A percentile compares a stretch with the other conserved stretches of the same genome.
Evolutionary conservation across 2,329 filamentous ascomycete species (phyloP).

Genomic region (Aspergillus terreus): DNA sequence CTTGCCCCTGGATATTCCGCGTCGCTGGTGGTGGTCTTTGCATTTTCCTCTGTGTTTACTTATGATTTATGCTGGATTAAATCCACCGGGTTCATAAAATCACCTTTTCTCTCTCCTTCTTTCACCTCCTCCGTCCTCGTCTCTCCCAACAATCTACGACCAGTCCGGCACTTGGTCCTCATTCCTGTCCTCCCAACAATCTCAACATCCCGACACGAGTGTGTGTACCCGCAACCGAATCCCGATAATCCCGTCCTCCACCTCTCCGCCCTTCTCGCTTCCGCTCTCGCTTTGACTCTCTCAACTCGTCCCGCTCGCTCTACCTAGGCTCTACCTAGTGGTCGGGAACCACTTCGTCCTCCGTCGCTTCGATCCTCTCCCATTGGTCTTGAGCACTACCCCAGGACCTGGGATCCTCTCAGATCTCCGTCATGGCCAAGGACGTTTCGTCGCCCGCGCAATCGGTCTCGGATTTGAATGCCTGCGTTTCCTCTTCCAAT

Average conservation of each 20-base stretch:
- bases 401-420: conserved; percentile 8
- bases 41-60: neutral
- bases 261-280: too few species aligned
- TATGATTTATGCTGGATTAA: neutral
- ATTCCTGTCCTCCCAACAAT: neutral
- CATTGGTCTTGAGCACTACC: neutral
- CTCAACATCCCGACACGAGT: neutral
- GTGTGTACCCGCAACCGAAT: conserved; percentile 8
- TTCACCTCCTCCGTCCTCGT: neutral
- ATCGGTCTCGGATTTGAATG: conserved; percentile 37
- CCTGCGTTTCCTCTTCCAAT: conserved; percentile 34
- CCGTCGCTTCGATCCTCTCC: neutral
- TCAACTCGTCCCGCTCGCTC: too few species aligned
- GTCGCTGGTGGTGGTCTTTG: neutral
- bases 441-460: conserved; percentile 25
- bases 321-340: neutral
- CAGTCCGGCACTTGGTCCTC: conserved; percentile 2
- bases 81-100: too few species aligned
- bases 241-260: conserved; percentile 2
- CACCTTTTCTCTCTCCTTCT: neutral
- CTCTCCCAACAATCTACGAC: neutral
- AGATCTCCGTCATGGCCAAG: conserved; percentile 31
- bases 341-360: conserved; percentile 15
- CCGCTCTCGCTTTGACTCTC: too few species aligned
- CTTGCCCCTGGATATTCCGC: neutral